A percentile compares a stretch with the other conserved stretches of the same genome.
Conservation (phyloP, 176 grass and related monocot genomes). For the Eragrostis nindensis region DNA sequence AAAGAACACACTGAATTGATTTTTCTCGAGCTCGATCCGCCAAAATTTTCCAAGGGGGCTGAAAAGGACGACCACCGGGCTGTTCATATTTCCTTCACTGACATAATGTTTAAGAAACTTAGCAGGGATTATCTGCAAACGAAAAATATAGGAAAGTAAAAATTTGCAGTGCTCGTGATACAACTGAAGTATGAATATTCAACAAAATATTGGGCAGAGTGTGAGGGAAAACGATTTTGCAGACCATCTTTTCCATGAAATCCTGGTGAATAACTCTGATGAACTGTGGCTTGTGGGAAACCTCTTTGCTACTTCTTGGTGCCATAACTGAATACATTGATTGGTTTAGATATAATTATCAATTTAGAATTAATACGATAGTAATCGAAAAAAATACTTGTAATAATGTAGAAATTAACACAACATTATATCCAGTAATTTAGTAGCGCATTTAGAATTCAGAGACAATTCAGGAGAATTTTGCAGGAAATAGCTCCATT, state of each 20-base stretch:
- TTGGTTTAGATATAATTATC: neutral
- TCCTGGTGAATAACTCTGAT: neutral
- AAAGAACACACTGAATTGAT: slow-evolving; percentile 22
- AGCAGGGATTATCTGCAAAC: slow-evolving; percentile 29
- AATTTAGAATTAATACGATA: neutral
- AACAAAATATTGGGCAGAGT: neutral
- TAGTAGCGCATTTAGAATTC: neutral
- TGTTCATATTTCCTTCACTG: neutral
- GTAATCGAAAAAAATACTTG: neutral
- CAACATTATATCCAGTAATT: neutral
- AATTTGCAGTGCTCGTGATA: neutral
- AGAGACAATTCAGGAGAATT: neutral
- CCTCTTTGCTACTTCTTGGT: neutral
- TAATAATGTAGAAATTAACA: neutral
- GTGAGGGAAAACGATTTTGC: neutral
- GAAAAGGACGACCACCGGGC: neutral
- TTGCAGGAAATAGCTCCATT: neutral
- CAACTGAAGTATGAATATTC: neutral
- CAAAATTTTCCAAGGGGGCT: slow-evolving; percentile 33
- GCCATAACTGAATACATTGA: neutral
- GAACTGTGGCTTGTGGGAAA: slow-evolving; percentile 34
- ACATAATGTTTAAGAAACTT: slow-evolving; percentile 25
- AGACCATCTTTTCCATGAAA: slow-evolving; percentile 39
- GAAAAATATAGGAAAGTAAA: neutral
- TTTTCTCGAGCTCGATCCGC: slow-evolving; percentile 9